Evolutionary conservation across 2,329 filamentous ascomycete genomes (phyloP).

Genomic region (Trichoderma sp.): DNA sequence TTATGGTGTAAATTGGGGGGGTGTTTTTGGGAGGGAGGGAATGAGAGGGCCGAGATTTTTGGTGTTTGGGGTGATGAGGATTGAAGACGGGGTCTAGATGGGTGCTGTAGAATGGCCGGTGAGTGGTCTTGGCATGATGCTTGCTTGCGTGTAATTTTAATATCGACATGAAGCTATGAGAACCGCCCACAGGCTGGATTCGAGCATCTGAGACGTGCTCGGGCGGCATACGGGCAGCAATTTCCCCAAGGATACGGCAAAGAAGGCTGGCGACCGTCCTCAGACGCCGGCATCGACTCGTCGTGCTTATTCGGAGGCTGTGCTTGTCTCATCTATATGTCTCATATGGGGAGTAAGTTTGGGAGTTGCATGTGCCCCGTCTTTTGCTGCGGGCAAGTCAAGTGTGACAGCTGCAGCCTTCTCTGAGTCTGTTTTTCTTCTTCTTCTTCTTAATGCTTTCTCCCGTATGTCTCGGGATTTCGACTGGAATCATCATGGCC

Average conservation of each 20-base stretch:
- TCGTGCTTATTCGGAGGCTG: conserved; percentile 7
- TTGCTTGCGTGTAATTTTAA: not conserved
- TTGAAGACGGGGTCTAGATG: not conserved
- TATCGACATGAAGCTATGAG: not conserved
- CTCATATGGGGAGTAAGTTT: not conserved
- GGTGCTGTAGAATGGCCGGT: not conserved
- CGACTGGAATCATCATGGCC: not conserved
- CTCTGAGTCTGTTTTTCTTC: not conserved
- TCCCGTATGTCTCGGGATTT: not conserved
- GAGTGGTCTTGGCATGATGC: not conserved
- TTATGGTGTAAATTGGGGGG: not conserved
- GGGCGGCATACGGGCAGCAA: not conserved
- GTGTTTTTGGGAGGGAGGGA: not conserved
- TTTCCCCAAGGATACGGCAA: not conserved
- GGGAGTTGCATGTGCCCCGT: not conserved
- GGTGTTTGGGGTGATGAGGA: not conserved
- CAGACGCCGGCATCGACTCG: not conserved
- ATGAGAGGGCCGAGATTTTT: not conserved
- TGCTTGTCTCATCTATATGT: conserved; percentile 3
- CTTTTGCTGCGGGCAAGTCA: not conserved
- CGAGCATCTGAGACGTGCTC: not conserved
- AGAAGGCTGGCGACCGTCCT: not conserved
- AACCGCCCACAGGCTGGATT: not conserved
- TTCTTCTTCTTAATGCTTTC: not conserved
- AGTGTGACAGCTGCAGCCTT: not conserved